Base-by-base conservation (phyloP, 1,139 yeast genomes). In the Kodamaea plutei region DNA sequence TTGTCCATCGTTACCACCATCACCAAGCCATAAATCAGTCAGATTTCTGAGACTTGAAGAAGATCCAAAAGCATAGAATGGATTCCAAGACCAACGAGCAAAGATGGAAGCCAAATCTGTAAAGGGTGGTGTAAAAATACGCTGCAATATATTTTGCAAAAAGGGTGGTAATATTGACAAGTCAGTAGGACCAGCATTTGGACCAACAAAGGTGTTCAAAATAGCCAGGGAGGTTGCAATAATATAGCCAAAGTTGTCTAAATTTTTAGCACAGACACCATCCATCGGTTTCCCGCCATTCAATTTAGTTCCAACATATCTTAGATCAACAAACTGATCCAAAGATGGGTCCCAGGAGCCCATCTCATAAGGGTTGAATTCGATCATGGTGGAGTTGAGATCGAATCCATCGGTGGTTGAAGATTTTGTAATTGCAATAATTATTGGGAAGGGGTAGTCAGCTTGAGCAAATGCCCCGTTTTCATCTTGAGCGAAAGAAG, bases 141-240 rank as follows among this genome's bases (percentile, higher is more conserved):
- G n/a, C n/a, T n/a, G 33, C 18, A 5, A 44, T 23, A 12, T 42
- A 26, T n/a, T 32, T 50, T 58, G 16, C 58, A 61, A 38, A 54
- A 65, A 54, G 82, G 33, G 23, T 30, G 37, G 37, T n/a, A 59
- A 23, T 44, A 46, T n/a, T 48, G 56, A 38, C 62, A 61, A 40
- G 77, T 35, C 78, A 36, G 33, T 79, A 58, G 23, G 81, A 50
- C 42, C 73, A 49, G 41, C 43, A 31, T n/a, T n/a, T n/a, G n/a
- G n/a, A n/a, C n/a, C n/a, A n/a, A n/a, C n/a, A n/a, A n/a, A n/a
- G n/a, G n/a, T n/a, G n/a, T 50, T 51, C 38, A 50, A 51, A 17
- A 50, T 28, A 3, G 48, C 26, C 10, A 50, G 46, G 10, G 49
- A 43, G 4, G 55, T 49, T 4, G 52, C 54, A 39, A 47, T 40